These are phyloP conservation scores for Phaeoacremonium minimum DNA, from an alignment of 2,329 filamentous ascomycete species.

Conservation along the genomic window DNA sequence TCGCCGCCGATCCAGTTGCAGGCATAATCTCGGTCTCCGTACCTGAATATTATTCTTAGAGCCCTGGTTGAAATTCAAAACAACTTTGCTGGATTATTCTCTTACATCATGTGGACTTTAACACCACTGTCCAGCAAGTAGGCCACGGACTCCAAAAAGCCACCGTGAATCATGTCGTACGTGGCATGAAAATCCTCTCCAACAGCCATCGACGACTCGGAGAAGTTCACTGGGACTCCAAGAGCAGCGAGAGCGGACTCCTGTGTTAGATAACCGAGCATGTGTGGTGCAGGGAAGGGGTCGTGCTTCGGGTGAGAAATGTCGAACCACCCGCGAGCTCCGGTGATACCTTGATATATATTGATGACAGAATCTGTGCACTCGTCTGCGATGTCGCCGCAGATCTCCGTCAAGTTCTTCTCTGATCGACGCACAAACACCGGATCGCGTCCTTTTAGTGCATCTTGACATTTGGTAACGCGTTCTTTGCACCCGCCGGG, in stretches of 20 bases:
- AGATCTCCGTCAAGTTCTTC: conserved; percentile 1
- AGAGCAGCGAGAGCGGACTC: conserved; percentile 52
- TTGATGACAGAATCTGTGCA: too few species aligned
- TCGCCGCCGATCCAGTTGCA: conserved; percentile 57
- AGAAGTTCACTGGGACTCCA: conserved; percentile 57
- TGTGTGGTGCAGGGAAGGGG: conserved; percentile 48
- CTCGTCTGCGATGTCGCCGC: conserved; percentile 20
- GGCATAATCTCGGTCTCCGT: conserved; percentile 54
- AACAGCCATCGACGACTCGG: conserved; percentile 36
- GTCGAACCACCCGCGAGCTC: conserved; percentile 54
- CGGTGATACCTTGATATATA: too few species aligned
- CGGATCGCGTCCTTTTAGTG: neutral
- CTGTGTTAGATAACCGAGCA: conserved; percentile 52
- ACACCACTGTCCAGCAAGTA: conserved; percentile 53
- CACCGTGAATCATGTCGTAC: conserved; percentile 23
- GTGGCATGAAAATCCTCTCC: conserved; percentile 34
- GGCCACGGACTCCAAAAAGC: conserved; percentile 37
- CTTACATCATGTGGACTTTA: conserved; percentile 50
- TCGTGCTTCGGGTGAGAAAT: conserved; percentile 45
- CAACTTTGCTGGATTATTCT: too few species aligned
- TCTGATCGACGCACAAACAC: neutral
- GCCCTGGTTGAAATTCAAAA: too few species aligned
- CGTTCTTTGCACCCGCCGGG: conserved; percentile 49
- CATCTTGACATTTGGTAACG: conserved; percentile 44
- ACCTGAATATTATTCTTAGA: too few species aligned